Evolutionary conservation across 805 yeast species (phyloP).

Genomic region (Cyberlindnera samutprakarnensis): DNA sequence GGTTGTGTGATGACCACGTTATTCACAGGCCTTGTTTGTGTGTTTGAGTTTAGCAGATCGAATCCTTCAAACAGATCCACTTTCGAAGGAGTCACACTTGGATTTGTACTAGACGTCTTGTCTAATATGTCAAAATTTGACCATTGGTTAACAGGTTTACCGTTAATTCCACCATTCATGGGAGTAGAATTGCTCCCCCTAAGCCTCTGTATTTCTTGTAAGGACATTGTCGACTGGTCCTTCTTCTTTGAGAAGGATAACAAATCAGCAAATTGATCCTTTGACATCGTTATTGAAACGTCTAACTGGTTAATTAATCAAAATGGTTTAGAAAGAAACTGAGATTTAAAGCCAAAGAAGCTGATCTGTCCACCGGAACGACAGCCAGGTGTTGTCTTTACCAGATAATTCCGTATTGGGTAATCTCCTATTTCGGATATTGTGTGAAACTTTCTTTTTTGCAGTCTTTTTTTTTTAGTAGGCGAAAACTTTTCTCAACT

Average conservation of each 20-base stretch:
- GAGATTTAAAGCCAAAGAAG: no score
- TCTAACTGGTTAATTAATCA: no score
- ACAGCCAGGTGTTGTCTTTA: no score
- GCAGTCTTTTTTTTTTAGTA: no score
- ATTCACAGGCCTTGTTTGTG: background rate
- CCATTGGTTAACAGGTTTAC: conserved; percentile 19
- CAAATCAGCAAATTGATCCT: conserved; percentile 23
- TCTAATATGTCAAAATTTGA: conserved; percentile 31
- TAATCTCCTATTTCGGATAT: no score
- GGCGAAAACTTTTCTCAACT: no score
- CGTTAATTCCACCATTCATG: background rate
- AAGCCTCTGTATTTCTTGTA: conserved; percentile 28
- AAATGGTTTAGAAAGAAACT: no score
- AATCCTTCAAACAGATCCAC: conserved; percentile 20
- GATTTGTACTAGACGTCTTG: conserved; percentile 3
- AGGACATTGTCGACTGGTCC: conserved; percentile 22
- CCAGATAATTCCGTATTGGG: no score
- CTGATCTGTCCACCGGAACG: no score
- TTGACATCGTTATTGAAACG: conserved; percentile 12
- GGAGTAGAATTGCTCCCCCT: conserved; percentile 1
- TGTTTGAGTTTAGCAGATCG: conserved; percentile 4
- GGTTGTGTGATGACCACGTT: conserved; percentile 2
- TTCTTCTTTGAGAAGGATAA: conserved; percentile 18
- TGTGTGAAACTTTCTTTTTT: no score
- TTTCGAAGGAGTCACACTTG: background rate